A percentile compares a stretch with the other conserved stretches of the same genome.
These are phyloP conservation scores for Podospora pseudoanserina DNA, from an alignment of 495 filamentous ascomycete genomes.

Conservation along the genomic window DNA sequence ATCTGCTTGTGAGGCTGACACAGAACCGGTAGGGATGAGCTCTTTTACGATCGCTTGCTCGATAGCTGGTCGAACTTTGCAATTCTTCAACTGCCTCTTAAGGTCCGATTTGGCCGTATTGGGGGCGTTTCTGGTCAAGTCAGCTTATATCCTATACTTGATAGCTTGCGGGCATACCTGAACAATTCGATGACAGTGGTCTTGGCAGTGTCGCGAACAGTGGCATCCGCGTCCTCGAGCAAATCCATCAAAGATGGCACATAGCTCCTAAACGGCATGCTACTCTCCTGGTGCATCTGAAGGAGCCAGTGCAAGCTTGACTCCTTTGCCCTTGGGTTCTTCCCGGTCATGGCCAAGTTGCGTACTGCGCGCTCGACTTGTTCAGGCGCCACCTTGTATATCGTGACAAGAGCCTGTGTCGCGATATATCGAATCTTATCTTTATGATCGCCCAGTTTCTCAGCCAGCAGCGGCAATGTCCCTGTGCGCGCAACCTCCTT, in stretches of 20 bases:
- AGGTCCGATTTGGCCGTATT: conserved; percentile 82
- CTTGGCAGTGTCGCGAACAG: conserved; percentile 81
- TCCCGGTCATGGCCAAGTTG: conserved; percentile 70
- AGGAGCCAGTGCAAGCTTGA: conserved; percentile 78
- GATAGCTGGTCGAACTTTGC: conserved; percentile 80
- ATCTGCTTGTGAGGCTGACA: conserved; percentile 42
- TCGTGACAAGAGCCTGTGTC: conserved; percentile 66
- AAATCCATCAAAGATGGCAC: conserved; percentile 78
- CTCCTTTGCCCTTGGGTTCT: conserved; percentile 79
- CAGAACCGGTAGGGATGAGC: conserved; percentile 56
- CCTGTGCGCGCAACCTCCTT: conserved; percentile 54
- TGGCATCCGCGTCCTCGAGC: conserved; percentile 83
- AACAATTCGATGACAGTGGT: conserved; percentile 79
- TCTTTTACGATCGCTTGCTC: conserved; percentile 71
- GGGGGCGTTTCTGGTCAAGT: conserved; percentile 55
- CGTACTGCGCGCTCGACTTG: conserved; percentile 80
- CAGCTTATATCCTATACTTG: conserved; percentile 39
- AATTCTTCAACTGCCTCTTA: conserved; percentile 72
- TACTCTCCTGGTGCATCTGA: conserved; percentile 75
- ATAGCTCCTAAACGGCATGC: conserved; percentile 74
- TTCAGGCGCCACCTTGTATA: conserved; percentile 60
- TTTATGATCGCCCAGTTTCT: conserved; percentile 84
- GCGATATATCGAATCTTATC: conserved; percentile 73
- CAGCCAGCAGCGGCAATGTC: conserved; percentile 68
- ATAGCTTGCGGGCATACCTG: conserved; percentile 45